These are phyloP conservation scores for Zygosaccharomyces pseudorouxii DNA, from an alignment of 805 yeast genomes.

Conservation along the genomic window DNA sequence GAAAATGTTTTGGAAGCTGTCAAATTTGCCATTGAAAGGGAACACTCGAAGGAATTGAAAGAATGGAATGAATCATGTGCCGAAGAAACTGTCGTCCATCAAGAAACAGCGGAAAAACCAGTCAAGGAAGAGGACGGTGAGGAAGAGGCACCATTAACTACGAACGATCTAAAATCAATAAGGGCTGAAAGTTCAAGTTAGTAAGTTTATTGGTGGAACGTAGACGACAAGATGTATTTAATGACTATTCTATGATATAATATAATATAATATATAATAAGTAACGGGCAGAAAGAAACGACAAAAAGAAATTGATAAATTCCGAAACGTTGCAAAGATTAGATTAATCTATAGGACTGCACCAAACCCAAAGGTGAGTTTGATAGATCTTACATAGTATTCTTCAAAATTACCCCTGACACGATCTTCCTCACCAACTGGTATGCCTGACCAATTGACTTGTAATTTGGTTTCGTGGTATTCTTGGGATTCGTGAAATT, in stretches of 20 bases:
- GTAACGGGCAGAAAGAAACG: neutral
- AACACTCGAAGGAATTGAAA: constrained; percentile 62
- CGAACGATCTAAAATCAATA: neutral
- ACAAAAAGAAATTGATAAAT: too few relatives aligned
- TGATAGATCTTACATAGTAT: constrained; percentile 84
- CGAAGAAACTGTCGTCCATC: constrained; percentile 29
- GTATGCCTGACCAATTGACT: constrained; percentile 81
- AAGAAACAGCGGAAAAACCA: constrained; percentile 48
- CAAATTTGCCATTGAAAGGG: constrained; percentile 76
- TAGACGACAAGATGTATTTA: neutral
- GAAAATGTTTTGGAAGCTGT: constrained; percentile 79
- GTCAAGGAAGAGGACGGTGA: constrained; percentile 40
- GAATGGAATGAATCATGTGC: constrained; percentile 57
- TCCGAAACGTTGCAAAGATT: too few relatives aligned
- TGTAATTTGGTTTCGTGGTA: constrained; percentile 78
- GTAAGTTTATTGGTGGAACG: neutral
- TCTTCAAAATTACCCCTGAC: constrained; percentile 82
- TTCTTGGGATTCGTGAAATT: constrained; percentile 60
- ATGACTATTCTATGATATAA: neutral
- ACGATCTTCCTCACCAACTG: constrained; percentile 90
- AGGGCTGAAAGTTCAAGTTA: neutral
- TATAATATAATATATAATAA: too few relatives aligned
- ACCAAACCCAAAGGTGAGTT: constrained; percentile 91
- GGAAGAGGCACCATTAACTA: neutral
- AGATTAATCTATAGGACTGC: constrained; percentile 64